phyloP scores from a whole-genome alignment of 495 filamentous ascomycete genomes.

The Sabuloglossum arenarium region DNA sequence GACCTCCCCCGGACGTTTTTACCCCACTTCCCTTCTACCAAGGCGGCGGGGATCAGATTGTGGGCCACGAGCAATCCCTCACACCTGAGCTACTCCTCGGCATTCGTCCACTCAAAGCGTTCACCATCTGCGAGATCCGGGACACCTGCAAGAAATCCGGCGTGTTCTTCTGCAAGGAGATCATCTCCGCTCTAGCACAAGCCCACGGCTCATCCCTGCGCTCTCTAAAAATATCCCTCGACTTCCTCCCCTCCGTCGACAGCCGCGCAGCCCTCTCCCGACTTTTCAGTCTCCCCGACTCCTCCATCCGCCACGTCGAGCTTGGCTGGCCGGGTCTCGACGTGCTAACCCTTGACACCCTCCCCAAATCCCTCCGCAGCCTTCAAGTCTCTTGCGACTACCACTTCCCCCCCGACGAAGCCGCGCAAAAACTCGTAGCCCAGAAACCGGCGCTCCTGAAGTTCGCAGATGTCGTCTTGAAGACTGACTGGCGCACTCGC shows the following conservation, averaged over 20 bases:
- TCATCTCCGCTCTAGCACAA: neutral
- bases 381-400: neutral
- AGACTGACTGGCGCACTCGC: slow-evolving; percentile 1
- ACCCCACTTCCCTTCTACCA: neutral
- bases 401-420: neutral
- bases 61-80: neutral
- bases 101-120: neutral
- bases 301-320: neutral
- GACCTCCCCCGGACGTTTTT: slow-evolving; percentile 1
- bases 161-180: neutral
- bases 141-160: neutral
- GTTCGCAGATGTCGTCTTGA: neutral
- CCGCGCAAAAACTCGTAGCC: neutral
- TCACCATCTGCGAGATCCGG: slow-evolving; percentile 5
- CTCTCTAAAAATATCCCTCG: neutral
- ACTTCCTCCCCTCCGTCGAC: neutral
- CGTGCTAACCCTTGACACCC: neutral
- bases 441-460: neutral
- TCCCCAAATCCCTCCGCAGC: neutral
- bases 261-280: neutral
- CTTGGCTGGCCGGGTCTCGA: slow-evolving; percentile 4
- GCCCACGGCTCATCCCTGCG: neutral
- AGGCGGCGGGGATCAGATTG: neutral
- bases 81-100: slow-evolving; percentile 2
- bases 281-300: neutral